Percentiles rank a stretch among this genome's conserved stretches.
These are phyloP conservation scores for Capronia epimyces DNA, from an alignment of 2,329 filamentous ascomycete species.

Conservation along the genomic window DNA sequence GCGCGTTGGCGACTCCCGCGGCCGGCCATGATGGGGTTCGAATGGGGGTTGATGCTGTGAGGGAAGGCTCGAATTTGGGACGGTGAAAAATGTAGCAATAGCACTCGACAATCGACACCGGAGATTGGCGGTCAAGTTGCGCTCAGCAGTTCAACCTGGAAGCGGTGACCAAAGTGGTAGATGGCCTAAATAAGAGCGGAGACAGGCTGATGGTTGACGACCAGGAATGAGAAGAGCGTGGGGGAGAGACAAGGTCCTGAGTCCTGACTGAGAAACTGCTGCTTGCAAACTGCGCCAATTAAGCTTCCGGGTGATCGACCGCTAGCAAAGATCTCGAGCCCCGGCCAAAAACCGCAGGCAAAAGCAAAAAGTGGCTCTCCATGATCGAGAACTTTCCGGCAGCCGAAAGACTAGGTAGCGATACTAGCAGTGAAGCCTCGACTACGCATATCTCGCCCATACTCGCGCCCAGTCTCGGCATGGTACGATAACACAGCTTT, in stretches of 20 bases:
- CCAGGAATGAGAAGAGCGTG: neutral
- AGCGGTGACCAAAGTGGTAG: no score
- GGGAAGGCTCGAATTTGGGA: neutral
- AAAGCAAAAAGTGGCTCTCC: slow-evolving; percentile 1
- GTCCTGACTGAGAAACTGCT: neutral
- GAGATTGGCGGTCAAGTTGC: no score
- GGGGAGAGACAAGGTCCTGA: neutral
- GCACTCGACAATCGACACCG: no score
- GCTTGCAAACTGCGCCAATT: neutral
- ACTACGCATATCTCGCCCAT: slow-evolving; percentile 2
- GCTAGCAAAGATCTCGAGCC: slow-evolving; percentile 7
- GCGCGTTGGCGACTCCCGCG: slow-evolving; percentile 79
- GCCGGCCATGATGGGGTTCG: slow-evolving; percentile 37
- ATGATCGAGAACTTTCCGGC: slow-evolving; percentile 12
- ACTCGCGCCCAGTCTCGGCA: slow-evolving; percentile 1
- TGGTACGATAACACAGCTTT: slow-evolving; percentile 14
- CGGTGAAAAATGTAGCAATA: no score
- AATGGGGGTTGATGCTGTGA: slow-evolving; percentile 4
- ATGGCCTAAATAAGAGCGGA: no score
- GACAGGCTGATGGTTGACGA: neutral
- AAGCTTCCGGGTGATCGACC: slow-evolving; percentile 17
- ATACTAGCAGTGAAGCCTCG: slow-evolving; percentile 7
- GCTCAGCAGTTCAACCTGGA: no score
- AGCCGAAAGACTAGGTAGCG: neutral
- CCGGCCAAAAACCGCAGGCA: neutral